Evolutionary conservation across 805 yeast genomes (phyloP), one percentile per base, ranked within the genome.

Genomic region (Candida nitratophila): DNA sequence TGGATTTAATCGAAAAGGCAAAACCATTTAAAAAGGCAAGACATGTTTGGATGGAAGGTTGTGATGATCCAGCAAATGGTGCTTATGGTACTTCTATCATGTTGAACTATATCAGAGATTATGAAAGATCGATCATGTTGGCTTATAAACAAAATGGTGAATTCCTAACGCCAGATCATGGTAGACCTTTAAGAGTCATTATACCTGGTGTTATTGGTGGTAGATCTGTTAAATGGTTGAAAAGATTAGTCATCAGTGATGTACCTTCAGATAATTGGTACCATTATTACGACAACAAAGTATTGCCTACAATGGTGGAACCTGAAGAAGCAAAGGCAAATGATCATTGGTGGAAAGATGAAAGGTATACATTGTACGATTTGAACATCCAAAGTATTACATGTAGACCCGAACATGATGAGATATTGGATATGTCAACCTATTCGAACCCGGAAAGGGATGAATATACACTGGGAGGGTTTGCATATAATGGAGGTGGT

Each of bases 141-240:
- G 60, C 66, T 1, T 63, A 63, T 47, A 61, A 60, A 42, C 68
- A 64, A 45, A 65, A 65, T 40, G 69, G 69, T n/a, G 49, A 48
- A 17, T 52, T 50, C 24, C 46, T 65, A n/a, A 41, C 55, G 4
- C 68, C 67, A 2, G 69, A 65, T 44, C 69, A 65, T 44, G 67
- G 68, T 2, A 55, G 49, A 24, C 70, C 70, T 2, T 44, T 64
- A 15, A 51, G 70, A 36, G 64, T 59, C 9, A 52, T 65, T 4
- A 56, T 64, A 2, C 69, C 69, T 3, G 69, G 69, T n/a, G 60
- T 63, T 24, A 62, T 65, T 51, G 70, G 70, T 27, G 70, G 70
- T 3, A 50, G 69, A 19, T 59, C 65, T n/a, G 70, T 65, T 32
- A 65, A 65, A 44, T 65, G 69, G 69, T 46, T 65, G 17, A 58